Base-by-base conservation (phyloP, 2,329 filamentous ascomycete genomes). In the Fusarium bactridioides region DNA sequence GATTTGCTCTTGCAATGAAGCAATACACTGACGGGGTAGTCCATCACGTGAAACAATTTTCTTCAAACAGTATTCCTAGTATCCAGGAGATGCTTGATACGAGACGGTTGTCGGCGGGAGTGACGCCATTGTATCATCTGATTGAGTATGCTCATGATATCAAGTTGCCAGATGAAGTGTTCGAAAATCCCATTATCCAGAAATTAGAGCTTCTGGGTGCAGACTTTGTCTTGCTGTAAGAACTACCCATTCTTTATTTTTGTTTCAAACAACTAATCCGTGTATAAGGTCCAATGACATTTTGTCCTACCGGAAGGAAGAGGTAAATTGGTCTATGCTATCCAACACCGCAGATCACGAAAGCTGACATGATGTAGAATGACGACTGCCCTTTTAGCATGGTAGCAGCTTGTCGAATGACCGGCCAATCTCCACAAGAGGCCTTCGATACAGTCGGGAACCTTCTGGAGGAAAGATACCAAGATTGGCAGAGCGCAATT, bases 321-420 rank as follows among this genome's bases (percentile, higher is more conserved):
- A 68, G 41, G 65, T 51, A 11, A 15, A 35, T 31, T 1, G 6
- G 1, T 4, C 12, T 2, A 11, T 16, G 1, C 1, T 7, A 13
- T 2, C 18, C 10, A 18, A 16, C 3, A 12, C 15, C 9, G 1
- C 13, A 7, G 0, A 7, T 3, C n/a, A 23, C 5, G 4, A 18
- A 29, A 19, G 25, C 47, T 67, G 11, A 68, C 21, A 10, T 3
- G 1, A 5, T 6, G 18, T 4, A 68, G 65, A 63, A 21, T 13
- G 65, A 68, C 5, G 65, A 68, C 37, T 68, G 55, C 10, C 65
- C 65, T 0, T 68, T 68, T 1, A 68, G 65, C 21, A 68, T 68
- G 65, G 65, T 68, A 0, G 65, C 65, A 7, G 65, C 65, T 5
- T 68, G 65, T 23, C 48, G 65, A n/a, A 68, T 68, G 56, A 53